Conservation (phyloP, 2,329 filamentous ascomycete genomes). For the Talaromyces pinophilus region DNA sequence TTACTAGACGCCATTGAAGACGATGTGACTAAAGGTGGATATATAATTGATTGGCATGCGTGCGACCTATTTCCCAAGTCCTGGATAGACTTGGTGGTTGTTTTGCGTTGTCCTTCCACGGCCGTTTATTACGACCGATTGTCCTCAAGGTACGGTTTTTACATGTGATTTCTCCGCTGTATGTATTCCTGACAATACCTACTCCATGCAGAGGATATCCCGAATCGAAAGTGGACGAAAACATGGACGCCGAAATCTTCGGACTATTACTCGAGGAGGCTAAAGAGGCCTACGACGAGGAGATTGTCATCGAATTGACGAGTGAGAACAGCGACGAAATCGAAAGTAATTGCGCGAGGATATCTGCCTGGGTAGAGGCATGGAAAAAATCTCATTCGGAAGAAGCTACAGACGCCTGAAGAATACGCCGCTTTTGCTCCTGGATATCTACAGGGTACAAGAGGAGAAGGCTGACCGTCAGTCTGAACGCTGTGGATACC, state of each 20-base stretch:
- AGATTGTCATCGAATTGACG: constrained; percentile 83
- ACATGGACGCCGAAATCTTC: constrained; percentile 97
- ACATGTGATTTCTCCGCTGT: too few species aligned
- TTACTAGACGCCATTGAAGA: constrained; percentile 87
- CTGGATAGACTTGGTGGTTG: constrained; percentile 94
- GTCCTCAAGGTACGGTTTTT: constrained; percentile 68
- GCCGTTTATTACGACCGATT: constrained; percentile 81
- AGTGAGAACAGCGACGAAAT: constrained; percentile 84
- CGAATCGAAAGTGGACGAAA: constrained; percentile 89
- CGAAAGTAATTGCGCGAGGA: constrained; percentile 81
- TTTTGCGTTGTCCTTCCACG: constrained; percentile 76
- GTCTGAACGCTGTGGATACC: background rate
- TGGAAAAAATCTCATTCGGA: constrained; percentile 65
- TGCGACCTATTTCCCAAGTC: constrained; percentile 91
- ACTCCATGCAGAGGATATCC: constrained; percentile 65
- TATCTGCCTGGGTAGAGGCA: constrained; percentile 76
- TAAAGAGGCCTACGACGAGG: constrained; percentile 77
- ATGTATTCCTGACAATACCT: too few species aligned
- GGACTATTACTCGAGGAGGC: constrained; percentile 91
- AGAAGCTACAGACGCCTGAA: constrained; percentile 13
- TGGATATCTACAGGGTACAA: background rate
- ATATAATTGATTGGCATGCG: constrained; percentile 96
- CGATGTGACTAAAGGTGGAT: constrained; percentile 74
- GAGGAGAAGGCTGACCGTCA: background rate
- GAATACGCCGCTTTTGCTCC: background rate